Percentiles rank a stretch among this genome's conserved stretches.
phyloP scores from a whole-genome alignment of 495 filamentous ascomycete genomes.

The Penicillium tannophilum region DNA sequence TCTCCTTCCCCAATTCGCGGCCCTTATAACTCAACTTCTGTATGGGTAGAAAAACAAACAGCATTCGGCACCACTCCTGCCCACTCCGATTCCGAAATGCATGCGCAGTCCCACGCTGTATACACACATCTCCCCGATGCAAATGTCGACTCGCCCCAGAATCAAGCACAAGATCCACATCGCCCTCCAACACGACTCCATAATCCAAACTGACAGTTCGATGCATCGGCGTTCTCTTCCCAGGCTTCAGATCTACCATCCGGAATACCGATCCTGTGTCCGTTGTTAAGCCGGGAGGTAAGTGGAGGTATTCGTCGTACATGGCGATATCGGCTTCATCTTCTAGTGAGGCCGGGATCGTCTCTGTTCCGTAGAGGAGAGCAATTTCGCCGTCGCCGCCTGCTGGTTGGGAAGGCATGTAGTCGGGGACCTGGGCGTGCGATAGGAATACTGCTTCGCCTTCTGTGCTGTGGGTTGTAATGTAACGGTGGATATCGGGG shows the following conservation, averaged over 20 bases:
- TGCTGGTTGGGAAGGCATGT: conserved; percentile 31
- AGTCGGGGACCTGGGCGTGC: conserved; percentile 35
- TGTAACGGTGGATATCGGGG: conserved; percentile 43
- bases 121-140: conserved; percentile 67
- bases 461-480: conserved; percentile 42
- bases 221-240: conserved; percentile 68
- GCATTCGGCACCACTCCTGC: conserved; percentile 57
- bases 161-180: conserved; percentile 75
- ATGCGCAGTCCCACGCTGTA: conserved; percentile 66
- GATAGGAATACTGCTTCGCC: conserved; percentile 45
- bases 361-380: conserved; percentile 42
- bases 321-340: conserved; percentile 40
- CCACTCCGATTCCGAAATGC: conserved; percentile 60
- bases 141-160: conserved; percentile 59
- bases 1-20: conserved; percentile 27
- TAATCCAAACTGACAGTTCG: conserved; percentile 72
- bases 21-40: conserved; percentile 29
- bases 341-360: conserved; percentile 29
- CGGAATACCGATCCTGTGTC: conserved; percentile 40
- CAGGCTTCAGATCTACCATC: conserved; percentile 66
- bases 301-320: conserved; percentile 39
- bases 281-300: conserved; percentile 33
- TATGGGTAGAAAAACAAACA: conserved; percentile 49
- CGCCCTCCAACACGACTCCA: conserved; percentile 68
- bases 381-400: conserved; percentile 42